These are phyloP conservation scores for Botryosphaeria dothidea DNA, from an alignment of 2,329 filamentous ascomycete species.

Conservation along the genomic window DNA sequence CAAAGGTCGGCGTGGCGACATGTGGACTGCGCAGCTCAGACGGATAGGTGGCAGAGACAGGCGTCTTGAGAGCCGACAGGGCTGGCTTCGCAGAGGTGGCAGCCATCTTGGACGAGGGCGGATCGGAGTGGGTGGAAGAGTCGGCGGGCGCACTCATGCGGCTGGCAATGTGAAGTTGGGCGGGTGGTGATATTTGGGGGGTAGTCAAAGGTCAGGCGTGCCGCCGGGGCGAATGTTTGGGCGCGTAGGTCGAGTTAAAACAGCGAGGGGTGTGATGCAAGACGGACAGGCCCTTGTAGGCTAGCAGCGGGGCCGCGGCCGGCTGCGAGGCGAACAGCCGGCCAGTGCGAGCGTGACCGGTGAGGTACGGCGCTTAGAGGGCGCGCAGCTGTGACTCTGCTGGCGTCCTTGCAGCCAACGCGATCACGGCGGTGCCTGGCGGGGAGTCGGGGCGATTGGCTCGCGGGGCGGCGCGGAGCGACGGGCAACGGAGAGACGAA, in stretches of 20 bases:
- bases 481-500: background rate
- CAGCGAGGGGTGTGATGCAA: constrained; percentile 27
- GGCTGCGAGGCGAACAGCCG: constrained; percentile 9
- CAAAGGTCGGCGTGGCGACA: constrained; percentile 59
- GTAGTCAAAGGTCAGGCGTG: constrained; percentile 1
- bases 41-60: constrained; percentile 61
- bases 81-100: constrained; percentile 43
- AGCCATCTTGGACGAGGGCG: constrained; percentile 33
- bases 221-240: constrained; percentile 14
- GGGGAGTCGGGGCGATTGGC: background rate
- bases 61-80: constrained; percentile 51
- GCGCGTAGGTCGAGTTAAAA: constrained; percentile 19
- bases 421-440: background rate
- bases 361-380: constrained; percentile 25
- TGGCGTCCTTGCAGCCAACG: constrained; percentile 5
- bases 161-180: constrained; percentile 23
- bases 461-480: background rate
- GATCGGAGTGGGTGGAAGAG: background rate
- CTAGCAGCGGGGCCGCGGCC: constrained; percentile 8
- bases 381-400: constrained; percentile 4
- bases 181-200: constrained; percentile 26
- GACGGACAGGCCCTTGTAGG: constrained; percentile 24
- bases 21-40: constrained; percentile 64
- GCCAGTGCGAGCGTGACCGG: constrained; percentile 21
- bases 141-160: background rate